Percentiles rank a stretch among this genome's conserved stretches.
Evolutionary conservation across 305 asterid species (phyloP).

Genomic region (Solanum hybrid): DNA sequence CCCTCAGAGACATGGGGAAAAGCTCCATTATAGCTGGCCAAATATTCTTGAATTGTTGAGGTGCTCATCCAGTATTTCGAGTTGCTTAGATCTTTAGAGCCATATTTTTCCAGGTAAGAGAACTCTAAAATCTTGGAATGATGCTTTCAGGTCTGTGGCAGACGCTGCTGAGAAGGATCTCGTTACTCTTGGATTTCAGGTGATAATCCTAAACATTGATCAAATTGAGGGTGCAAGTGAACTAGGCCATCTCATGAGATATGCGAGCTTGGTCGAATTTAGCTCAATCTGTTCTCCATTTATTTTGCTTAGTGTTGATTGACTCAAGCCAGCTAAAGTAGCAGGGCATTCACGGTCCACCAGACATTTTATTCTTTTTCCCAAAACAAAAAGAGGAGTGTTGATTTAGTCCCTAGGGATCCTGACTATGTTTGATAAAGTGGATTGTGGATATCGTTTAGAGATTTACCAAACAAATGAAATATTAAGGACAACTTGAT

Average conservation of each 20-base stretch:
- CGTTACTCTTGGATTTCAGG: conserved; percentile 94
- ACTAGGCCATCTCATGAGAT: not conserved
- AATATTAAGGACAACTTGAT: not conserved
- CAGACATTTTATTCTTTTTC: not conserved
- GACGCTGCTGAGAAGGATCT: conserved; percentile 84
- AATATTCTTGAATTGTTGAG: conserved; percentile 78
- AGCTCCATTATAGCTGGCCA: conserved; percentile 85
- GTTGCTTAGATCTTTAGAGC: not conserved
- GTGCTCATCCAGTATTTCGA: conserved; percentile 21
- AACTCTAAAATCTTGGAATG: not conserved
- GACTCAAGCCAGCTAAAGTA: not conserved
- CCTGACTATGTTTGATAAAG: not conserved
- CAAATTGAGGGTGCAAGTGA: not conserved
- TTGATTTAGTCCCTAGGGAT: not conserved
- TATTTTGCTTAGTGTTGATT: not conserved
- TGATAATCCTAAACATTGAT: conserved; percentile 26
- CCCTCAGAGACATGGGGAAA: conserved; percentile 92
- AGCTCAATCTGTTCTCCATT: not conserved
- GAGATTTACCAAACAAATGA: not conserved
- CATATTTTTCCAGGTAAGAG: not conserved
- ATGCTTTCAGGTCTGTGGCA: conserved; percentile 66
- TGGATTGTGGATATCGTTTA: not conserved
- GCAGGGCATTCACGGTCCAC: not conserved
- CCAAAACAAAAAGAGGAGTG: not conserved
- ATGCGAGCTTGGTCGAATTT: not conserved